Evolutionary conservation across 2,329 filamentous ascomycete species (phyloP), one percentile per base, ranked within the genome.

Genomic region (Tolypocladium inflatum): DNA sequence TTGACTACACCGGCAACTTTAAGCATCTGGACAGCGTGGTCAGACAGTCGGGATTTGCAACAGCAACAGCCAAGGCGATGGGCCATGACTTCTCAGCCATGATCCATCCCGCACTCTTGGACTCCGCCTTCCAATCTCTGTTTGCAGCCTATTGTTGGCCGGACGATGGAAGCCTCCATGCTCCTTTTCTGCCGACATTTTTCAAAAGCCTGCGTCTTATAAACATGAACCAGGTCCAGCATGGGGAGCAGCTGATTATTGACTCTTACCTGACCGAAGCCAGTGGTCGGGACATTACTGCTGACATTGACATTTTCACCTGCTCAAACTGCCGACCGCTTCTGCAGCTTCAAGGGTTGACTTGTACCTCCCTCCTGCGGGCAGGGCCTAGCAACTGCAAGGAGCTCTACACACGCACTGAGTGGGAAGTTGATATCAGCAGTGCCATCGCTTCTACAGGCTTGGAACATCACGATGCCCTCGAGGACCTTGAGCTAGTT

Each of bases 271-370:
- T 55, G 42, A 55, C 54, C 33, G 42, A 50, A 21, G 33, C 42
- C 11, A 38, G 23, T 21, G 42, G 30, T 9, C 54, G 54, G 13
- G 43, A 55, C 15, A 23, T 55, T 43, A 35, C 41, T n/a, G 54
- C 54, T 19, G 54, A 55, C 21, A 55, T 55, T 50, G 54, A 55
- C 33, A 50, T 55, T 8, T 55, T 55, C n/a, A n/a, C 33, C 35
- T 23, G 33, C 35, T 38, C 54, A 4, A 50, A 45, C 33, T 17
- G 42, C 33, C 42, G n/a, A 37, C 54, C 54, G 2, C 54, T 55
- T 15, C 19, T 55, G 42, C 54, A 55, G 33, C 43, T 57, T 1
- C 56, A 57, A 30, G 48, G 37, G 5, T 41, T 48, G 48, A 53
- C 10, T 23, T 57, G 41, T 33, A 57, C 33, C 33, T 45, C n/a